phyloP scores from a whole-genome alignment of 2,329 filamentous ascomycete genomes.

The Aspergillus fischeri region DNA sequence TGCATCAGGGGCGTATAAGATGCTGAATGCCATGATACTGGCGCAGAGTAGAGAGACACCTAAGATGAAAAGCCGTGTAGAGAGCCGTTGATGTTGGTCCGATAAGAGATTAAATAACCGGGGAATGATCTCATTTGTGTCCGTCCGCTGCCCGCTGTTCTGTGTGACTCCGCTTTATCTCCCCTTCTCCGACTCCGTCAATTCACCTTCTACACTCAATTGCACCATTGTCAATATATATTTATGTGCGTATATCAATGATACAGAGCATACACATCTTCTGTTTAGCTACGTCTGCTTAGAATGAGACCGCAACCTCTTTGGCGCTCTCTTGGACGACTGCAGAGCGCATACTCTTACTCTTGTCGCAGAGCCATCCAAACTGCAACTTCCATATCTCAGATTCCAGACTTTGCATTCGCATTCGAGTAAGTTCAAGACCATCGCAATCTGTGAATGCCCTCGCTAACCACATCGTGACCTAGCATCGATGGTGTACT shows the following conservation, averaged over 20 bases:
- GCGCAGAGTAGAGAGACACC: neutral
- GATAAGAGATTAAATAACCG: neutral
- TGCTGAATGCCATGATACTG: slow-evolving; percentile 11
- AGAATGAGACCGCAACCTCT: slow-evolving; percentile 25
- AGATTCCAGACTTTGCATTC: slow-evolving; percentile 41
- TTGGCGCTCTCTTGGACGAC: slow-evolving; percentile 23
- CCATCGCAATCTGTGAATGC: neutral
- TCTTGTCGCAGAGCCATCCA: slow-evolving; percentile 25
- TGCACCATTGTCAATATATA: neutral
- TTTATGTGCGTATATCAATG: neutral
- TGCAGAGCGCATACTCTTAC: slow-evolving; percentile 20
- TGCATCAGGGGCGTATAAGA: slow-evolving; percentile 10
- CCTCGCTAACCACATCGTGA: slow-evolving; percentile 8
- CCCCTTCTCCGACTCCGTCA: neutral
- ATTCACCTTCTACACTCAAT: neutral
- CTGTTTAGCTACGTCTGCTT: neutral
- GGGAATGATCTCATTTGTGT: slow-evolving; percentile 7
- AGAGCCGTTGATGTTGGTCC: neutral
- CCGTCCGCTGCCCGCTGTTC: too few relatives aligned
- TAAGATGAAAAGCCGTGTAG: neutral
- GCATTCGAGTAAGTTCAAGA: slow-evolving; percentile 41
- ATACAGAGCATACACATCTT: neutral
- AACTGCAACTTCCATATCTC: slow-evolving; percentile 23
- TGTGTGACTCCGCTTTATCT: too few relatives aligned
- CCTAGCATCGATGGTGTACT: slow-evolving; percentile 89